A percentile compares a stretch with the other conserved stretches of the same genome.
Evolutionary conservation across 805 yeast genomes (phyloP).

Genomic region (Lipomyces sp.): DNA sequence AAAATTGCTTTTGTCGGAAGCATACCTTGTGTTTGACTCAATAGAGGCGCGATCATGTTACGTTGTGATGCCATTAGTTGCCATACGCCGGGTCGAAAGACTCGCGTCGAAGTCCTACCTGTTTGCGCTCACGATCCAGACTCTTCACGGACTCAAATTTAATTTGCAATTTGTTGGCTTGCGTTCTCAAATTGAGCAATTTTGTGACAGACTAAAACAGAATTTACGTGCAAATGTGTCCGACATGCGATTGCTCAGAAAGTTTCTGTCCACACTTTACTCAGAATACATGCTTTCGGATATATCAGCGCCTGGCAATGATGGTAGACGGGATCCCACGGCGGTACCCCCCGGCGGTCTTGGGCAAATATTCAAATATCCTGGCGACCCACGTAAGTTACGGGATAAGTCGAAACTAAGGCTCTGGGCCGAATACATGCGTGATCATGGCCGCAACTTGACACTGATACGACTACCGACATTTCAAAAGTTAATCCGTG

Average conservation of each 20-base stretch:
- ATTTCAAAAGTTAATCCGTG: conserved; percentile 81
- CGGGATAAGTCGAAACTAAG: conserved; percentile 86
- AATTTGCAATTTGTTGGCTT: conserved; percentile 78
- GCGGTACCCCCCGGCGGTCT: conserved; percentile 80
- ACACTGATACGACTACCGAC: conserved; percentile 73
- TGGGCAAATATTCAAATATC: conserved; percentile 82
- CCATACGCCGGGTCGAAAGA: conserved; percentile 84
- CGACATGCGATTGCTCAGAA: conserved; percentile 63
- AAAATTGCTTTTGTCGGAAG: conserved; percentile 70
- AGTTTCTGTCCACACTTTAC: conserved; percentile 72
- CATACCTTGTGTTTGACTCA: conserved; percentile 75
- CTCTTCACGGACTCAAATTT: conserved; percentile 67
- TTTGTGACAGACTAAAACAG: conserved; percentile 69
- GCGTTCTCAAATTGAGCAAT: conserved; percentile 76
- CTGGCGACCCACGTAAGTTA: conserved; percentile 79
- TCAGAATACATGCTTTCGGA: conserved; percentile 73
- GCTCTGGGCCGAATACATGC: conserved; percentile 90
- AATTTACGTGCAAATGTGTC: conserved; percentile 66
- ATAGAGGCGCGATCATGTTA: conserved; percentile 71
- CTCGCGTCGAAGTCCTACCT: conserved; percentile 75
- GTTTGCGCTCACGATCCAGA: conserved; percentile 73
- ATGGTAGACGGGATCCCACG: conserved; percentile 47
- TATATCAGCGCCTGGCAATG: conserved; percentile 11
- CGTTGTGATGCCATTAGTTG: conserved; percentile 72
- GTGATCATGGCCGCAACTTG: conserved; percentile 81